Conservation (phyloP, 192 early-diverging fungal genomes). For the Martensiomyces pterosporus region DNA sequence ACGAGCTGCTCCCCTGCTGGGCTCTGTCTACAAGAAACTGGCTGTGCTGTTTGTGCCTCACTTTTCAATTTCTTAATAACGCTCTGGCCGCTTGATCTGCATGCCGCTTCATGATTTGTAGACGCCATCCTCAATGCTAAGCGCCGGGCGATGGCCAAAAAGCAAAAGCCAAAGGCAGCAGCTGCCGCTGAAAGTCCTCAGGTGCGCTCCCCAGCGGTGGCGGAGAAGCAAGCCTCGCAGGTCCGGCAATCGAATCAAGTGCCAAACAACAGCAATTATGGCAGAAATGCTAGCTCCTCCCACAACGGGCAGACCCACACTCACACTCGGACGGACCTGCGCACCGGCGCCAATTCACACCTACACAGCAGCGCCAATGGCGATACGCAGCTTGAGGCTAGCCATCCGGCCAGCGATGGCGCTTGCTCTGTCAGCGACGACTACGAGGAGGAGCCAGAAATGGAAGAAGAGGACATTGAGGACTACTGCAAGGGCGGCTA, state of each 20-base stretch:
- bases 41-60: no score
- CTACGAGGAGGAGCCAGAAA: constrained; percentile 51
- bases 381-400: not conserved
- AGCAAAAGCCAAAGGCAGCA: constrained; percentile 35
- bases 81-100: no score
- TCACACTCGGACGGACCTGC: no score
- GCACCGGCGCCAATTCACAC: no score
- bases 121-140: constrained; percentile 34
- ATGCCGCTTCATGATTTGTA: constrained; percentile 1
- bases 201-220: not conserved
- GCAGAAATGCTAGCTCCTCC: no score
- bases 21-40: no score
- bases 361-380: not conserved
- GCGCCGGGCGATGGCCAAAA: constrained; percentile 48
- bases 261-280: no score
- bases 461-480: constrained; percentile 83
- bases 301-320: no score
- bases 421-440: constrained; percentile 28
- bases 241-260: no score
- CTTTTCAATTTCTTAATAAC: no score
- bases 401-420: not conserved
- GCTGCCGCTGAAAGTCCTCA: no score
- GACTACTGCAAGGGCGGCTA: constrained; percentile 96
- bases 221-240: not conserved
- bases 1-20: no score